Evolutionary conservation across 1,284 basidiomycete genomes (phyloP), one percentile per base, ranked within the genome.

Genomic region (Leccinum cinnamomeum): DNA sequence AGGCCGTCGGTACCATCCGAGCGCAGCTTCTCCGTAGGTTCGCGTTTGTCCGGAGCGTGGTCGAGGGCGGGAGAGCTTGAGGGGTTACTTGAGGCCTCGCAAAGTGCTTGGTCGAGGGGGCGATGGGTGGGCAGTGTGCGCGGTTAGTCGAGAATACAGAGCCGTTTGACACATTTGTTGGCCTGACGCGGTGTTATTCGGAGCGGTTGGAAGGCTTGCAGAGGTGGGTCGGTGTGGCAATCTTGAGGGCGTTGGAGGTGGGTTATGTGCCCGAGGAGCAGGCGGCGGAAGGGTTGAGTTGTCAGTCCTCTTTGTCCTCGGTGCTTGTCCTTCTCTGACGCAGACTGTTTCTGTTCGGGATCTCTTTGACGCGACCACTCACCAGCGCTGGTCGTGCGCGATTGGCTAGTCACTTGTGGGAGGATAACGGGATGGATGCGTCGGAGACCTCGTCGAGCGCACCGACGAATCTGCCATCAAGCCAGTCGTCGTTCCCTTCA

Each of bases 381-480:
- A n/a, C 50, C 23, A 90, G 94, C 84, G 18, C 81, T 98, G 28
- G 83, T 95, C 33, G 81, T 92, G 50, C 92, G 97, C 82, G 90
- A 53, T 79, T 98, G 46, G 96, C 96, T 7, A 79, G 81, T 30
- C 88, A 90, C 69, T 76, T 95, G 11, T 99, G 96, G 97, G 95
- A 97, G 62, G 97, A 99, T 70, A 99, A 99, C 69, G 96, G 93
- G 11, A 77, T 99, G 41, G 95, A 98, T 3, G 28, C 18, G 88
- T 55, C 7, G 53, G 53, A 55, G 53, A 55, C 53, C 33, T 55
- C 12, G 53, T 37, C 12, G 53, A 55, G 20, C 33, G 33, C 18
- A 55, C 53, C 33, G 7, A 37, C 6, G 33, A 55, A 37, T 28
- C 33, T 55, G 28, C 53, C 30, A 55, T 55, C 20, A 55, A 37